Evolutionary conservation across 1,139 yeast species (phyloP).

Genomic region (Suhomyces maxii): DNA sequence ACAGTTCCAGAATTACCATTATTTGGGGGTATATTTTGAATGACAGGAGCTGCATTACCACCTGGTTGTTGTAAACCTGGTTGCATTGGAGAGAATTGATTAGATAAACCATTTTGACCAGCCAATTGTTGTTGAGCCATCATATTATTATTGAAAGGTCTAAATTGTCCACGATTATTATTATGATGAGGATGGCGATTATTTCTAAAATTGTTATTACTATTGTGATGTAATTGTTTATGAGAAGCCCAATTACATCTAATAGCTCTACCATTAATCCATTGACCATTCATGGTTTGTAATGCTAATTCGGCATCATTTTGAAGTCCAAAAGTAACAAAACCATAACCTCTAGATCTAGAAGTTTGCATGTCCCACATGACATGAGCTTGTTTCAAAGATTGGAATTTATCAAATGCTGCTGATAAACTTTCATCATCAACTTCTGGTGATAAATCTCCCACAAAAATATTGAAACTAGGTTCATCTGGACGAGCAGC

Average conservation of each 20-base stretch:
- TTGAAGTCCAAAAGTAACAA: constrained; percentile 72
- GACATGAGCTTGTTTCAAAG: constrained; percentile 82
- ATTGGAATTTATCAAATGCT: constrained; percentile 60
- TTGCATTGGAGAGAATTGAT: constrained; percentile 12
- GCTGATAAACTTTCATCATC: constrained; percentile 69
- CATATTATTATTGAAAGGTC: constrained; percentile 17
- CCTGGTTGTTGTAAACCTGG: constrained; percentile 4
- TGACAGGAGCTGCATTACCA: not conserved
- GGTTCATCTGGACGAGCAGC: constrained; percentile 57
- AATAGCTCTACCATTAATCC: constrained; percentile 71
- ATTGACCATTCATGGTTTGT: constrained; percentile 71
- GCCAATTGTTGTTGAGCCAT: constrained; percentile 10
- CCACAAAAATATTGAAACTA: constrained; percentile 72
- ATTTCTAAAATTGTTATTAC: constrained; percentile 4
- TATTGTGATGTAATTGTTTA: constrained; percentile 39
- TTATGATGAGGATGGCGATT: constrained; percentile 5
- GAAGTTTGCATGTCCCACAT: constrained; percentile 99
- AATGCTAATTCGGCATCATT: constrained; percentile 76
- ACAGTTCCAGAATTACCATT: not conserved
- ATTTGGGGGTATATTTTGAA: constrained; percentile 4
- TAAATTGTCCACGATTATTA: constrained; percentile 15
- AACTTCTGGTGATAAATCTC: constrained; percentile 81
- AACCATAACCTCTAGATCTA: constrained; percentile 88
- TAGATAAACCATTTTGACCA: constrained; percentile 4
- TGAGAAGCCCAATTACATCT: constrained; percentile 91